Evolutionary conservation across 2,329 filamentous ascomycete species (phyloP).

Genomic region (Pseudogymnoascus sp.): DNA sequence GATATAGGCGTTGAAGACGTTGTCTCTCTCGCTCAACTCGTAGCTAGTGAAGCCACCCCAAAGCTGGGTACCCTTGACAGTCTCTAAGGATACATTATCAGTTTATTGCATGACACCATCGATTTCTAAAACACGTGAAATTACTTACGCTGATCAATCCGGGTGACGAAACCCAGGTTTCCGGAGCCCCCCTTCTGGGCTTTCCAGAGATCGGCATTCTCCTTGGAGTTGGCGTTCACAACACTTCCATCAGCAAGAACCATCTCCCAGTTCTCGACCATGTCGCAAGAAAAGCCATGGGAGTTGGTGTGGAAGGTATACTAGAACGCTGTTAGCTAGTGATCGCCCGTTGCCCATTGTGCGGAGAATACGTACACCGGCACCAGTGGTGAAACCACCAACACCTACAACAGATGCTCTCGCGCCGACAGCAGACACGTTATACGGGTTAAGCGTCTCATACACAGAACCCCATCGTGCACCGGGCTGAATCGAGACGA

Average conservation of each 20-base stretch:
- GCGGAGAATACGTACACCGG: slow-evolving; percentile 23
- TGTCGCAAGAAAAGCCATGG: slow-evolving; percentile 43
- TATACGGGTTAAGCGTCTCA: slow-evolving; percentile 24
- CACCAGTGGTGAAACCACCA: slow-evolving; percentile 32
- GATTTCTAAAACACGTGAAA: neutral
- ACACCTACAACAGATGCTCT: slow-evolving; percentile 31
- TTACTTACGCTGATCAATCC: slow-evolving; percentile 14
- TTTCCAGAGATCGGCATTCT: slow-evolving; percentile 42
- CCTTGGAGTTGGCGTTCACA: slow-evolving; percentile 35
- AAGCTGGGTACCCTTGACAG: slow-evolving; percentile 12
- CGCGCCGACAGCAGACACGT: slow-evolving; percentile 30
- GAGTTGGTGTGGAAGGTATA: slow-evolving; percentile 32
- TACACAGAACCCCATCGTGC: slow-evolving; percentile 33
- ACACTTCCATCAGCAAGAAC: slow-evolving; percentile 44
- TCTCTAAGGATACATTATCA: slow-evolving; percentile 12
- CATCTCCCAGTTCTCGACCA: slow-evolving; percentile 41
- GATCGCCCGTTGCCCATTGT: slow-evolving; percentile 15
- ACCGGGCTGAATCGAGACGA: slow-evolving; percentile 30
- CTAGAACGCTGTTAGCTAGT: slow-evolving; percentile 15
- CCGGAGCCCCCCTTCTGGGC: slow-evolving; percentile 48
- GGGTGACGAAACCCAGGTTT: slow-evolving; percentile 47
- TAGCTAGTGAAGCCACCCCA: slow-evolving; percentile 17
- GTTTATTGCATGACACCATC: slow-evolving; percentile 10
- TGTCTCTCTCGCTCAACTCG: slow-evolving; percentile 13
- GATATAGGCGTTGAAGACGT: slow-evolving; percentile 15